Evolutionary conservation across 805 yeast species (phyloP), one percentile per base, ranked within the genome.

Genomic region (Pichia insulana): DNA sequence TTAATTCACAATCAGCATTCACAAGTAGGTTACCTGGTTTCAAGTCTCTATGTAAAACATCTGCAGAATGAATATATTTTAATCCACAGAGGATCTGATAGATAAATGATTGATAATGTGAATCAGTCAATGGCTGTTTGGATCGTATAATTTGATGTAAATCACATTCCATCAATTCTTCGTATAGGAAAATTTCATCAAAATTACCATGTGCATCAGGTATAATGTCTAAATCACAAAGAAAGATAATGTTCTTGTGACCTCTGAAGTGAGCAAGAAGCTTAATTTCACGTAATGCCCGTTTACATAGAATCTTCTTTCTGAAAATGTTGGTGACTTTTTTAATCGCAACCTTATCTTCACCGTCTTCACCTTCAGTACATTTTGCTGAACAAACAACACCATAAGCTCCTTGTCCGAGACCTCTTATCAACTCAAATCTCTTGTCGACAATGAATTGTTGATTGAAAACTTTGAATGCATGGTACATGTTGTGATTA

Each of bases 331-430:
- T 92, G 39, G 97, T 90, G 53, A 92, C 90, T 59, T 92, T 92
- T 64, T 92, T 92, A 56, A 92, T 88, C 19, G 98, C 98, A 26
- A 92, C 96, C 11, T 80, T 74, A 7, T 88, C 89, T 38, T 84
- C 90, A 36, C 83, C 90, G 40, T 80, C 85, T 5, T 74, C 74
- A 1, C 76, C 69, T 42, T 78, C 84, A 4, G 77, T 71, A 60
- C 88, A 89, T 52, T 80, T 76, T 15, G 98, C 98, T 1, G 95
- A 83, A 57, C 97, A 90, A 6, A 92, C 98, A 4, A 90, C 81
- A 34, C 98, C 98, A 57, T 92, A 92, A 1, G 98, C 97, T 11
- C 98, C 98, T 54, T 92, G 97, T 5, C 98, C 98, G 32, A 92
- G 73, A 53, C 92, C 97, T 56, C 89, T 85, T 45, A 87, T 86